These are phyloP conservation scores for Metschnikowia matae DNA, from an alignment of 805 yeast genomes.

Conservation along the genomic window DNA sequence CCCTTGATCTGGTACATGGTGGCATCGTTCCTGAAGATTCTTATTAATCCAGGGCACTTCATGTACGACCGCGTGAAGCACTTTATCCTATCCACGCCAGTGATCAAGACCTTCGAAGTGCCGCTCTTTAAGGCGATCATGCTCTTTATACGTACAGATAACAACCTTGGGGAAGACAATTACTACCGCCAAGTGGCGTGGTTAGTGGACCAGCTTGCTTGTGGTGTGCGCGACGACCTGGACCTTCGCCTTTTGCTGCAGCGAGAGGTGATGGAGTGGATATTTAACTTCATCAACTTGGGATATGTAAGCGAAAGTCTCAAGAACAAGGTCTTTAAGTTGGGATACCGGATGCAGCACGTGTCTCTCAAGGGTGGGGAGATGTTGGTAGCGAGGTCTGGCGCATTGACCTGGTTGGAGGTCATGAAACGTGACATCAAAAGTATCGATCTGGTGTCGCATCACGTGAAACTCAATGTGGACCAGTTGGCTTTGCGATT, in stretches of 20 bases:
- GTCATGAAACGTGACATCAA: conserved; percentile 19
- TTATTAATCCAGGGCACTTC: conserved; percentile 67
- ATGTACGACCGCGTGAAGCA: conserved; percentile 68
- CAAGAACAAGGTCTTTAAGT: conserved; percentile 36
- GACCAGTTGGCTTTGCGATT: conserved; percentile 46
- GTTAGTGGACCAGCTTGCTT: conserved; percentile 50
- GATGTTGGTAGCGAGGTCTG: conserved; percentile 56
- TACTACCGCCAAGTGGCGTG: conserved; percentile 61
- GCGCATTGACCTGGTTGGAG: conserved; percentile 25
- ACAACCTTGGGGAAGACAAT: conserved; percentile 38
- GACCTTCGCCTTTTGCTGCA: conserved; percentile 55
- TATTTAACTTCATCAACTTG: conserved; percentile 49
- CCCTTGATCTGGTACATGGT: conserved; percentile 45
- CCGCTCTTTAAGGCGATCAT: conserved; percentile 44
- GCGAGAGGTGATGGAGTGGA: conserved; percentile 64
- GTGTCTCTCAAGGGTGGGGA: conserved; percentile 53
- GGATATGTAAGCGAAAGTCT: neutral
- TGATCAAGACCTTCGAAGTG: conserved; percentile 36
- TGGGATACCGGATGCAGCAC: conserved; percentile 47
- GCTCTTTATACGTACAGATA: conserved; percentile 19
- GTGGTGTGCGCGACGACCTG: conserved; percentile 41
- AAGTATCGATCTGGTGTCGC: neutral
- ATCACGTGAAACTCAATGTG: conserved; percentile 38
- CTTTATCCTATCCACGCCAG: conserved; percentile 59
- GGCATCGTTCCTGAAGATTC: conserved; percentile 52